phyloP scores from a whole-genome alignment of 441 rosid species.

The Populus hybrid region DNA sequence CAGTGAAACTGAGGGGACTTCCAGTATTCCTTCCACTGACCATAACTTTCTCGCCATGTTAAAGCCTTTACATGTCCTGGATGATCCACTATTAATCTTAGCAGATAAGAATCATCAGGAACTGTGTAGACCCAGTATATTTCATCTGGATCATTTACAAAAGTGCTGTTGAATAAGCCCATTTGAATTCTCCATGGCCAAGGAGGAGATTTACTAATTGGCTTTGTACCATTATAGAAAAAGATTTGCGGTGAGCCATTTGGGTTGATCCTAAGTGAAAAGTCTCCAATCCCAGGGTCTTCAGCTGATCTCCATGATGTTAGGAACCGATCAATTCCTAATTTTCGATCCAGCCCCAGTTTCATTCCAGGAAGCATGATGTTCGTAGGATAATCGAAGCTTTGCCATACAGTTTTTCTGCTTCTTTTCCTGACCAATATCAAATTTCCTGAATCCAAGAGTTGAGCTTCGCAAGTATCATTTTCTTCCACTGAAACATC shows the following conservation, averaged over 20 bases:
- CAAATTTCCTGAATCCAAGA: constrained; percentile 39
- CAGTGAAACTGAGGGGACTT: constrained; percentile 19
- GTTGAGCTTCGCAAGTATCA: neutral
- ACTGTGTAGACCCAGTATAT: neutral
- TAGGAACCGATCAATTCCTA: too few species aligned
- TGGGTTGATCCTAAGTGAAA: too few species aligned
- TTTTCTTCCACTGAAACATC: neutral
- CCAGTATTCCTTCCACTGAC: constrained; percentile 22
- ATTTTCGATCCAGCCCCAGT: too few species aligned
- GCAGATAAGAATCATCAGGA: constrained; percentile 2
- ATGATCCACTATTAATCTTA: constrained; percentile 15
- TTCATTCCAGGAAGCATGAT: too few species aligned
- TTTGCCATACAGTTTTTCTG: constrained; percentile 18
- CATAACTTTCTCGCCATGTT: constrained; percentile 16
- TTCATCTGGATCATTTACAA: constrained; percentile 19
- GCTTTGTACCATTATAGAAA: too few species aligned
- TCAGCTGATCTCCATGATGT: too few species aligned
- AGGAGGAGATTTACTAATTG: too few species aligned
- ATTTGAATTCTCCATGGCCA: too few species aligned
- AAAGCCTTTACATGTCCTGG: neutral
- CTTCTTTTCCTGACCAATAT: neutral
- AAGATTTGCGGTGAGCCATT: too few species aligned
- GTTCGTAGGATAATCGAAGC: constrained; percentile 18
- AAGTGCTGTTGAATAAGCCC: neutral
- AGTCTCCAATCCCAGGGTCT: too few species aligned